Conservation (phyloP, 192 early-diverging fungal species). For the Backusella circina region DNA sequence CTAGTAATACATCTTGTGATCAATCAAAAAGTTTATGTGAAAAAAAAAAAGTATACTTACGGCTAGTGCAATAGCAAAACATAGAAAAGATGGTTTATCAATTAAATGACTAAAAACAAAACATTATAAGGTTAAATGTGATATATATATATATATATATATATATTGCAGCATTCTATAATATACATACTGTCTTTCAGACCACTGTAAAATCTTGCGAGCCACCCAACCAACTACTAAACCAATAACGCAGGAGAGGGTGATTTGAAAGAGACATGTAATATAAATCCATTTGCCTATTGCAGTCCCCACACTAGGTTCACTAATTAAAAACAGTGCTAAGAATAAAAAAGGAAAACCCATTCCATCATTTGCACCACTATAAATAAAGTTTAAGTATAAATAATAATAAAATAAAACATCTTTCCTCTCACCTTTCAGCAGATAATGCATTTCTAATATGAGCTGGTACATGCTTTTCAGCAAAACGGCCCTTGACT, state of each 20-base stretch:
- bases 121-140: background rate
- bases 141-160: no score
- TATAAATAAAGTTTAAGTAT: conserved; percentile 27
- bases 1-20: background rate
- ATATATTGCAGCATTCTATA: background rate
- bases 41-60: conserved; percentile 27
- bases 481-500: conserved; percentile 91
- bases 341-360: conserved; percentile 81
- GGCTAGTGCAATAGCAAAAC: conserved; percentile 79
- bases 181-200: conserved; percentile 47
- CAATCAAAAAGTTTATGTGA: background rate
- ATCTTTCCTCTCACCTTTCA: conserved; percentile 45
- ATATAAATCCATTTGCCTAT: conserved; percentile 76
- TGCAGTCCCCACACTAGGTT: conserved; percentile 48
- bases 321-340: conserved; percentile 66
- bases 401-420: background rate
- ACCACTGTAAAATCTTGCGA: conserved; percentile 61
- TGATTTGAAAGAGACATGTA: conserved; percentile 75
- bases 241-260: conserved; percentile 71
- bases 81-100: conserved; percentile 84
- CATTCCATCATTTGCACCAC: conserved; percentile 84
- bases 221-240: conserved; percentile 62
- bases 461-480: conserved; percentile 77
- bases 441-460: conserved; percentile 72
- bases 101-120: conserved; percentile 59